Conservation (phyloP, 1,139 yeast genomes). For the Geotrichum histeridarum region DNA sequence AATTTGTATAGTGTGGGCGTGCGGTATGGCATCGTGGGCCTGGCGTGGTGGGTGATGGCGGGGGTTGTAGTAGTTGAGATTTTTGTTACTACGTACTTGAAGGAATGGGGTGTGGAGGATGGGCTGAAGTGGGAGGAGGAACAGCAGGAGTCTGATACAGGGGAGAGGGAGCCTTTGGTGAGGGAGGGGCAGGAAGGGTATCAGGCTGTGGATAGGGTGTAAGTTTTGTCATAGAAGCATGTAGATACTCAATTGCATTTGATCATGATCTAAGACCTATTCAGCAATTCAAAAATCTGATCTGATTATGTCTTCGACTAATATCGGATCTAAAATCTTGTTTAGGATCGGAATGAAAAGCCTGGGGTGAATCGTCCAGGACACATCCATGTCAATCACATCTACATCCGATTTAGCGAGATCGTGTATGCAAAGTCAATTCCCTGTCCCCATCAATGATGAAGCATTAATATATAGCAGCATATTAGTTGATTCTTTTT, state of each 20-base stretch:
- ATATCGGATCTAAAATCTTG: too few relatives aligned
- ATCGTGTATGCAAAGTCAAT: too few relatives aligned
- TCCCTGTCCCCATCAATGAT: too few relatives aligned
- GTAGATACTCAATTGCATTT: background rate
- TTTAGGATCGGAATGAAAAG: too few relatives aligned
- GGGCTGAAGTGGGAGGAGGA: background rate
- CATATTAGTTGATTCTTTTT: too few relatives aligned
- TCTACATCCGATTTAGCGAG: too few relatives aligned
- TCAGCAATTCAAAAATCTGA: background rate
- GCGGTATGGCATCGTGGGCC: slow-evolving; percentile 43
- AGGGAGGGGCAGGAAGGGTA: background rate
- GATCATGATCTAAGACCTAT: background rate
- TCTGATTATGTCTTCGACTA: too few relatives aligned
- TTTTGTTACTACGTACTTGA: slow-evolving; percentile 26
- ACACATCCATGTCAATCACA: too few relatives aligned
- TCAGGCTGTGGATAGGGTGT: background rate
- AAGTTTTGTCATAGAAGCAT: too few relatives aligned
- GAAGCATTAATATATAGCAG: too few relatives aligned
- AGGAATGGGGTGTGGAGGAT: slow-evolving; percentile 30
- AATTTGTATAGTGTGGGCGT: slow-evolving; percentile 44
- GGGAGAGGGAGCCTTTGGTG: background rate
- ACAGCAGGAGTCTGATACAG: background rate
- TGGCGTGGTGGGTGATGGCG: slow-evolving; percentile 51
- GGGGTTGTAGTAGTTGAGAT: slow-evolving; percentile 28
- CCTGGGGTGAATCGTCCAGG: too few relatives aligned